phyloP scores from a whole-genome alignment of 2,329 filamentous ascomycete genomes.

The Piedraia hortae region DNA sequence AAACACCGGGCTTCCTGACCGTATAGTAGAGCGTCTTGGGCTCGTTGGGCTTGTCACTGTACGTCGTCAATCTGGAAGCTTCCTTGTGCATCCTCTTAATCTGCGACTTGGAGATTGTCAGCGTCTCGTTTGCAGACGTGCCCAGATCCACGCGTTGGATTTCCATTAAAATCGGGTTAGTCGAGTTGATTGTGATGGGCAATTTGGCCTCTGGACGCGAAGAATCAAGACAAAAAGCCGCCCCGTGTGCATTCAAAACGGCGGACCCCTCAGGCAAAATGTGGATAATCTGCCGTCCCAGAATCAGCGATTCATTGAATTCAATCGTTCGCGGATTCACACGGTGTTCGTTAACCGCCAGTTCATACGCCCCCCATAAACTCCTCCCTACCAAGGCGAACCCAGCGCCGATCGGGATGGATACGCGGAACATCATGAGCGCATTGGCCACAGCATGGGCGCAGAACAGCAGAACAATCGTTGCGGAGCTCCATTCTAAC shows the following conservation, averaged over 20 bases:
- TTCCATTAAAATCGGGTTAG: constrained; percentile 65
- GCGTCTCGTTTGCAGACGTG: constrained; percentile 49
- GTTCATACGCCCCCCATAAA: constrained; percentile 60
- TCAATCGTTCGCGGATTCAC: constrained; percentile 72
- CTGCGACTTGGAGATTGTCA: constrained; percentile 47
- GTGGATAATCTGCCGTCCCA: constrained; percentile 92
- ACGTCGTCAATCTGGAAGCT: constrained; percentile 29
- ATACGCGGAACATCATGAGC: constrained; percentile 75
- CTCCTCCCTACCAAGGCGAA: constrained; percentile 47
- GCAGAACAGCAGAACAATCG: constrained; percentile 42
- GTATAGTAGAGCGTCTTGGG: constrained; percentile 32
- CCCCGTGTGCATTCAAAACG: constrained; percentile 53
- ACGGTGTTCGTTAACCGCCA: constrained; percentile 75
- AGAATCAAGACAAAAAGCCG: constrained; percentile 55
- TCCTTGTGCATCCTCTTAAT: constrained; percentile 48
- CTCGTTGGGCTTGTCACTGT: constrained; percentile 15
- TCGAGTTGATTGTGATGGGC: constrained; percentile 83
- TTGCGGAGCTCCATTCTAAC: constrained; percentile 66
- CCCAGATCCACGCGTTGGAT: constrained; percentile 67
- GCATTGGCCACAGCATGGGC: constrained; percentile 47
- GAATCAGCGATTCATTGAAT: constrained; percentile 76
- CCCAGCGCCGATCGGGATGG: constrained; percentile 50
- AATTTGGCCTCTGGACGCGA: constrained; percentile 34
- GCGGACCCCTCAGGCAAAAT: constrained; percentile 86
- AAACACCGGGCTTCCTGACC: constrained; percentile 68